Base-by-base conservation (phyloP, 257 asterid species). In the Sherardia arvensis region DNA sequence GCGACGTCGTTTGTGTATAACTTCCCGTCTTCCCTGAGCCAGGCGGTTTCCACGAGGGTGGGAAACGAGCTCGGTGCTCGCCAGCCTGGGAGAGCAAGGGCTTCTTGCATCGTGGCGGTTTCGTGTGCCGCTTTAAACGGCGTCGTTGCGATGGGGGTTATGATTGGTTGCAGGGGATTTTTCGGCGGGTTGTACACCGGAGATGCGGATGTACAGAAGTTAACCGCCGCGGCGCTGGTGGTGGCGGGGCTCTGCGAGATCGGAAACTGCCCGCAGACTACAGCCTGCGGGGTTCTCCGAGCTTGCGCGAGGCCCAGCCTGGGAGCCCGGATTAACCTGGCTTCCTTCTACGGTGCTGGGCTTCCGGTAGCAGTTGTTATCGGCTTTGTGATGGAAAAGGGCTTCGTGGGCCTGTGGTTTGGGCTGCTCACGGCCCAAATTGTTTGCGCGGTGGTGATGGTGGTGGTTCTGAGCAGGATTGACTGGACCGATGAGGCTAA, bases 191-290 rank as follows among this genome's bases (percentile, higher is more conserved):
- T 70, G 17, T 85, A 76, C 57, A 87, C 93, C 7, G 59, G 58
- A 0, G 93, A 81, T 14, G 79, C 59, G 18, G 69, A 76, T 1
- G 70, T 79, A n/a, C 33, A 74, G 28, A 56, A 53, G 6, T 57
- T 87, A 45, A 76, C 84, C 10, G 79, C 90, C 6, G 60, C 71
- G 25, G 65, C 79, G 1, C 72, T 87, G 83, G 86, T 92, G 55
- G 80, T 84, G 58, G 80, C 83, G 64, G 93, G 87, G 33, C 80
- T 87, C 51, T 84, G 94, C 47, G 96, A 87, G 77, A 78, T 88
- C 34, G 93, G 93, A 1, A 84, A 84, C 83, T 82, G 83, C 68
- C 88, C 86, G 12, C 96, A 84, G 65, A 86, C 96, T 12, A 70
- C 90, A 6, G 80, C 87, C 3, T 83, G 94, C 53, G 96, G 96